Base-by-base conservation (phyloP, 2,329 filamentous ascomycete species). In the Ceratocystiopsis brevicomis region DNA sequence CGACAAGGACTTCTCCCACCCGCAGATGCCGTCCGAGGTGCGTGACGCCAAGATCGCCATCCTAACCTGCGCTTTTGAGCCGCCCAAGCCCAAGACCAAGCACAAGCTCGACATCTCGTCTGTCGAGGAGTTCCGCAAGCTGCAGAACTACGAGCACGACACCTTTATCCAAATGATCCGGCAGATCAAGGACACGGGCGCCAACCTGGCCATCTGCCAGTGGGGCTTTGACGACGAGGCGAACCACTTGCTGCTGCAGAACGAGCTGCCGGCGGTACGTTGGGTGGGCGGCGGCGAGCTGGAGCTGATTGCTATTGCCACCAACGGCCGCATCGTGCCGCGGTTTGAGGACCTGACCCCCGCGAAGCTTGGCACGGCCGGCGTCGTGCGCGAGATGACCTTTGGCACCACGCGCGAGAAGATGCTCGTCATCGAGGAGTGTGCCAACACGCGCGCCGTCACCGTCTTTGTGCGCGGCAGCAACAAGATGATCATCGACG, bases 401-500 rank as follows among this genome's bases (percentile, higher is more conserved):
- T 98, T 98, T 56, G 90, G 90, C 54, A 98, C 90, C 2, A 98
- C 90, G 38, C 76, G 90, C 57, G 90, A 98, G 65, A 96, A 98
- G 76, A 98, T 98, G 90, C 70, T 98, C 54, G 84, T 98, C 45
- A 98, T 98, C 54, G 92, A 98, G 66, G 90, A 98, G 65, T 98
- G 90, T 59, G 90, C 92, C 56, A 98, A 98, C 67, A 94, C 85
- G 46, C 73, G 90, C 55, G 90, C 90, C 38, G 92, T 98, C 47
- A 98, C 90, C 3, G 78, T 93, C 44, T 98, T 98, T 61, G 83
- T 98, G 47, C 74, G 90, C 56, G 90, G 90, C 56, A 93, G 86
- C 70, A 98, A 98, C 74, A 98, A 96, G 72, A 98, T 98, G 90
- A 94, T 98, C 61, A 96, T 98, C 59, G 92, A 98, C 58, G 92